Percentiles rank a stretch among this genome's conserved stretches.
These are phyloP conservation scores for Candida sp. DNA, from an alignment of 1,139 yeast species.

Conservation along the genomic window DNA sequence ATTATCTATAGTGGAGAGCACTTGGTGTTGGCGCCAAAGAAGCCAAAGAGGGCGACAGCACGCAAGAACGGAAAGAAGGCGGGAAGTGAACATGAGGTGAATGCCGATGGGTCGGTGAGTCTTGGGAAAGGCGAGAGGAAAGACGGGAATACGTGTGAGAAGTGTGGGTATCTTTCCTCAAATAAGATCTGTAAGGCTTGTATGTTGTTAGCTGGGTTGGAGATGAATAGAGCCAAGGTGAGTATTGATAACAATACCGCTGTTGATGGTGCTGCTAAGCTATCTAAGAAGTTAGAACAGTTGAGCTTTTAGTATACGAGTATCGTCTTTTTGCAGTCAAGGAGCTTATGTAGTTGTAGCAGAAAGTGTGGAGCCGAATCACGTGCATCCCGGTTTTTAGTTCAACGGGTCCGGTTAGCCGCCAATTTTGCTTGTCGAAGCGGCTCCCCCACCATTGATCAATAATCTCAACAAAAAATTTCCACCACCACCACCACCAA, in stretches of 20 bases:
- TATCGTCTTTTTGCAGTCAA: background rate
- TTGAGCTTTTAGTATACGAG: slow-evolving; percentile 52
- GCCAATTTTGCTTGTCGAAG: background rate
- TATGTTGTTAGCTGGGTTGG: slow-evolving; percentile 82
- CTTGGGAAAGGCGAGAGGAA: slow-evolving; percentile 35
- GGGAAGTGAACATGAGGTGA: slow-evolving; percentile 49
- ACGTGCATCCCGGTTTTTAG: background rate
- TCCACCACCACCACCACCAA: background rate
- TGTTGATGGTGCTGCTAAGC: slow-evolving; percentile 70
- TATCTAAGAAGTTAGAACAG: slow-evolving; percentile 67
- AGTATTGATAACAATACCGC: slow-evolving; percentile 53
- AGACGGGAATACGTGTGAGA: slow-evolving; percentile 79
- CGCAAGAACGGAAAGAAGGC: slow-evolving; percentile 32
- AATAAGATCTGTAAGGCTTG: slow-evolving; percentile 95
- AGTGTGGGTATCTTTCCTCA: slow-evolving; percentile 92
- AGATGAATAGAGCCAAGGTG: slow-evolving; percentile 70
- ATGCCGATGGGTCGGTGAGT: slow-evolving; percentile 64
- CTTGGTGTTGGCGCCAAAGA: slow-evolving; percentile 66
- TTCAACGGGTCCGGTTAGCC: background rate
- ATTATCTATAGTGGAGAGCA: slow-evolving; percentile 95
- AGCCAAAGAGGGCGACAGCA: slow-evolving; percentile 33
- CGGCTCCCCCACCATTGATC: background rate
- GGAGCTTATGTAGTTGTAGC: background rate
- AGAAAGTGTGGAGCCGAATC: background rate
- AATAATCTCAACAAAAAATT: background rate